Conservation (phyloP, 2,329 filamentous ascomycete genomes). For the Diaporthe sp. region DNA sequence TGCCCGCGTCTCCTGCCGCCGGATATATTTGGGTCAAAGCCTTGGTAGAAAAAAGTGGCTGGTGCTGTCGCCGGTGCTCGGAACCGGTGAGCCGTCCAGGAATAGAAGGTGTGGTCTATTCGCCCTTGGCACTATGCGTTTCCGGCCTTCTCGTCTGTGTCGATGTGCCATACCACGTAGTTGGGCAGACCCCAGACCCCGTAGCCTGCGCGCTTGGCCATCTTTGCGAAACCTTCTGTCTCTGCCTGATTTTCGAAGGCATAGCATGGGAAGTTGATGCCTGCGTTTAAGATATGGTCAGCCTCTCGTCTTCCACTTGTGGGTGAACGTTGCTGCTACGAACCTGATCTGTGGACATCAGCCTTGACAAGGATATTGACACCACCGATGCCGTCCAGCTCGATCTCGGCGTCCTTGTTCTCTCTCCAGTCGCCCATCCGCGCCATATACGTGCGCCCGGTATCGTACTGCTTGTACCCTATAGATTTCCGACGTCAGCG, state of each 20-base stretch:
- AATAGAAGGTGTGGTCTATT: constrained; percentile 33
- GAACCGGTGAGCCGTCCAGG: constrained; percentile 25
- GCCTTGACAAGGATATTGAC: constrained; percentile 98
- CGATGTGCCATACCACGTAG: constrained; percentile 98
- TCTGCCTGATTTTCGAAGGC: constrained; percentile 99
- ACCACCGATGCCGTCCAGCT: constrained; percentile 94
- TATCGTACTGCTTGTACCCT: constrained; percentile 95
- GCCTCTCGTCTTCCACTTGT: not conserved
- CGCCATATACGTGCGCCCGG: constrained; percentile 90
- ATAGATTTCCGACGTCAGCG: constrained; percentile 40
- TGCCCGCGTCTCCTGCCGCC: constrained; percentile 40
- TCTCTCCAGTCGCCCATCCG: constrained; percentile 91
- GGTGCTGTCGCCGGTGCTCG: constrained; percentile 19
- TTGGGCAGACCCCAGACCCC: constrained; percentile 93
- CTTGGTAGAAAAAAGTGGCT: constrained; percentile 31
- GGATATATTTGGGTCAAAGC: constrained; percentile 29
- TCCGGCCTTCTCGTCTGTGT: constrained; percentile 93
- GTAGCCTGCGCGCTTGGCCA: constrained; percentile 97
- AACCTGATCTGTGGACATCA: constrained; percentile 94
- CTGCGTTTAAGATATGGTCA: constrained; percentile 56
- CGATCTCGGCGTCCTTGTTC: constrained; percentile 91
- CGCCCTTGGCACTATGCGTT: constrained; percentile 66
- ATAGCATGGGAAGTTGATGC: constrained; percentile 97
- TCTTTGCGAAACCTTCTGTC: constrained; percentile 98
- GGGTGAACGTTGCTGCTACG: constrained; percentile 44